phyloP scores from a whole-genome alignment of 2,329 filamentous ascomycete genomes.

The Macroventuria anomochaeta region DNA sequence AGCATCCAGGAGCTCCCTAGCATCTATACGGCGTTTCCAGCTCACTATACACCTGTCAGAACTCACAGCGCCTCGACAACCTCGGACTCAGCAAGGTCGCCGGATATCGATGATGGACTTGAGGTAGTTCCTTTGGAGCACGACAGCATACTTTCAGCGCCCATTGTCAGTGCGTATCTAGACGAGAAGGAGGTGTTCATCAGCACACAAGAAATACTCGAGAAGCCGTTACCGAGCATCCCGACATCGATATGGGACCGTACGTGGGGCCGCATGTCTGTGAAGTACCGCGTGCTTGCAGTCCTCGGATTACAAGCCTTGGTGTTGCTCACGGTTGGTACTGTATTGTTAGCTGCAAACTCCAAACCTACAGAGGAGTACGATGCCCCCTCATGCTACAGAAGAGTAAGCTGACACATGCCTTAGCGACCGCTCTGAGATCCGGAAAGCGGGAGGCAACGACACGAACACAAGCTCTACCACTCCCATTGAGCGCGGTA shows the following conservation, averaged over 20 bases:
- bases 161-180: constrained; percentile 34
- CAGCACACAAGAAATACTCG: background rate
- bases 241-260: constrained; percentile 32
- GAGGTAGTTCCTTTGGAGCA: constrained; percentile 42
- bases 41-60: constrained; percentile 17
- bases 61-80: constrained; percentile 18
- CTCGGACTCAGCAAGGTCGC: constrained; percentile 20
- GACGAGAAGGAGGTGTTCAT: constrained; percentile 41
- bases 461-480: background rate
- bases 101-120: constrained; percentile 36
- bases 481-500: constrained; percentile 25
- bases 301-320: constrained; percentile 30
- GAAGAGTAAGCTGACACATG: background rate
- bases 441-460: constrained; percentile 4
- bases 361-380: constrained; percentile 15
- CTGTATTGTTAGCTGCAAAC: constrained; percentile 23
- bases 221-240: constrained; percentile 35
- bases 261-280: constrained; percentile 32
- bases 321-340: constrained; percentile 25
- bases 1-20: constrained; percentile 37
- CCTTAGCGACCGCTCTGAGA: background rate
- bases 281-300: constrained; percentile 28
- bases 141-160: constrained; percentile 30
- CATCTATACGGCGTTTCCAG: constrained; percentile 36
- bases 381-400: background rate